Evolutionary conservation across 768 basidiomycete species (phyloP).

Genomic region (Mycena chlorophos): DNA sequence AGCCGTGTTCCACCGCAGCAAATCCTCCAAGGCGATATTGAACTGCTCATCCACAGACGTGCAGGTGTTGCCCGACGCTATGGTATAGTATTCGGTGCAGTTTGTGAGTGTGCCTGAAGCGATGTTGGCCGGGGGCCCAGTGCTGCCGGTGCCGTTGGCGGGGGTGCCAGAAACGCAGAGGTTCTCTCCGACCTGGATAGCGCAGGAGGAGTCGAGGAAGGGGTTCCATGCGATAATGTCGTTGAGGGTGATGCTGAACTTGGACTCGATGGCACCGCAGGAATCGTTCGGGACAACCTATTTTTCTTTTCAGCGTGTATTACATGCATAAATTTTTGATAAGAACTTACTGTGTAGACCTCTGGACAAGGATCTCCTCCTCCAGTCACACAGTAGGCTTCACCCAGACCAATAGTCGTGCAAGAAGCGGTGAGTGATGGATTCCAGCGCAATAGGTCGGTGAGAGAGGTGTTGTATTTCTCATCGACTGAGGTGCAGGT

Average conservation of each 20-base stretch:
- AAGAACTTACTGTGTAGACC: background rate
- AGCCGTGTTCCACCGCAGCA: slow-evolving; percentile 28
- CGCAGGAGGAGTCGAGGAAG: background rate
- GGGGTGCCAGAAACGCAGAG: background rate
- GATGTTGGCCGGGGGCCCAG: slow-evolving; percentile 19
- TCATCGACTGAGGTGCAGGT: too few species aligned
- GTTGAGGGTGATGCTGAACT: slow-evolving; percentile 4
- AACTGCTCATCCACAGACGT: slow-evolving; percentile 19
- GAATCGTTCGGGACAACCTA: slow-evolving; percentile 4
- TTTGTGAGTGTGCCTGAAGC: slow-evolving; percentile 21
- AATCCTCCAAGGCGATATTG: slow-evolving; percentile 22
- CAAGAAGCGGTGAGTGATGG: slow-evolving; percentile 23
- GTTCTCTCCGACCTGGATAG: background rate
- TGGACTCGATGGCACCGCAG: slow-evolving; percentile 2
- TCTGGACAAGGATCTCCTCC: background rate
- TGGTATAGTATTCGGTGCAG: slow-evolving; percentile 20
- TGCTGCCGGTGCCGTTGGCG: background rate
- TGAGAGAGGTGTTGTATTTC: slow-evolving; percentile 18
- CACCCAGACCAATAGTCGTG: slow-evolving; percentile 23
- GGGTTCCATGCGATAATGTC: slow-evolving; percentile 3
- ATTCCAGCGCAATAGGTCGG: slow-evolving; percentile 21
- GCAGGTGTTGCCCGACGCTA: slow-evolving; percentile 21
- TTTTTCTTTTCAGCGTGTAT: background rate
- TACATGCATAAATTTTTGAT: background rate
- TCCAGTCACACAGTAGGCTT: slow-evolving; percentile 25